A percentile compares a stretch with the other conserved stretches of the same genome.
These are phyloP conservation scores for Aspergillus sp. DNA, from an alignment of 2,329 filamentous ascomycete genomes.

Conservation along the genomic window DNA sequence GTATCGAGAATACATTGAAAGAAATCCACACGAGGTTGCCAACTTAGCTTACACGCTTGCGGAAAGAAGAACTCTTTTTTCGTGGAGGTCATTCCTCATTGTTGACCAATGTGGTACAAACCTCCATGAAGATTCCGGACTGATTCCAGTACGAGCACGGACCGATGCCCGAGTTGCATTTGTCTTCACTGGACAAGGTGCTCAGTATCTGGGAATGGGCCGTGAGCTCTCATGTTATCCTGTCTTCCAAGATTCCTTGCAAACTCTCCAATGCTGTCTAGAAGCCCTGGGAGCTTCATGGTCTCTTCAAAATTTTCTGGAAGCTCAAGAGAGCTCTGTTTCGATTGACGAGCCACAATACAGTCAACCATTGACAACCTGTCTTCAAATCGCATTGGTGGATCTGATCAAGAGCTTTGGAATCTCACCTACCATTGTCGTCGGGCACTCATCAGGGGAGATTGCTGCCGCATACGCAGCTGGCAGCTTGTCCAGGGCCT, in stretches of 20 bases:
- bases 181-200: conserved; percentile 3
- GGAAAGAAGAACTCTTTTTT: background rate
- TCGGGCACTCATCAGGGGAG: conserved; percentile 10
- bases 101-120: background rate
- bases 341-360: background rate
- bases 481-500: background rate
- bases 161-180: background rate
- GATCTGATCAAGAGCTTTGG: background rate
- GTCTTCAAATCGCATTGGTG: conserved; percentile 6
- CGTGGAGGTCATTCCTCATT: background rate
- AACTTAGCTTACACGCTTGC: background rate
- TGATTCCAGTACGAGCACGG: background rate
- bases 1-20: background rate
- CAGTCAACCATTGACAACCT: conserved; percentile 3
- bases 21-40: background rate
- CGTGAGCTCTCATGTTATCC: background rate
- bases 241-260: background rate
- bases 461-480: conserved; percentile 2
- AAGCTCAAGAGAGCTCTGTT: background rate
- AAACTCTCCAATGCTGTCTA: background rate
- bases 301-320: background rate
- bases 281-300: background rate
- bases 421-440: background rate
- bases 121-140: too few relatives aligned
- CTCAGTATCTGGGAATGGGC: conserved; percentile 1